Conservation (phyloP, 345 rosid genomes). For the Ricinus communis region DNA sequence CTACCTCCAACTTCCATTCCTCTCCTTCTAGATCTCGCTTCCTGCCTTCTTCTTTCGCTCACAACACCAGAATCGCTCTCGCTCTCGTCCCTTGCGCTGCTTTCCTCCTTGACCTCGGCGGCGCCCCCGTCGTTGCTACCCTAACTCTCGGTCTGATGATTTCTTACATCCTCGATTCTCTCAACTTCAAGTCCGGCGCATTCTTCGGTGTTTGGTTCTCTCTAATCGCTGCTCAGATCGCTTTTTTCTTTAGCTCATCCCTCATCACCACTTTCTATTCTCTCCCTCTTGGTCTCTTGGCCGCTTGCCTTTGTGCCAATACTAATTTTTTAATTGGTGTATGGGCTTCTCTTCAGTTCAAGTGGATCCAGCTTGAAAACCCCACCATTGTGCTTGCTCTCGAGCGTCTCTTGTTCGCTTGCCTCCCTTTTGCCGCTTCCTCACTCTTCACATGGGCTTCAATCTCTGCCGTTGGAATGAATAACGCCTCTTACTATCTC, state of each 20-base stretch:
- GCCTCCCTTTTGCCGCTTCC: conserved; percentile 75
- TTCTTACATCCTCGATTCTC: conserved; percentile 89
- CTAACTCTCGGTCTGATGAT: conserved; percentile 85
- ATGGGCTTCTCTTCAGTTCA: conserved; percentile 97
- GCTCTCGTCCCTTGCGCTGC: conserved; percentile 82
- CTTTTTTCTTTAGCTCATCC: conserved; percentile 85
- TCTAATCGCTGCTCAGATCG: conserved; percentile 78
- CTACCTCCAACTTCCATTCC: conserved; percentile 35
- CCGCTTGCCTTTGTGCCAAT: conserved; percentile 70
- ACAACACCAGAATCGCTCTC: conserved; percentile 73
- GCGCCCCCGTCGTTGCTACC: conserved; percentile 69
- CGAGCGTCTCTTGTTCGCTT: conserved; percentile 87
- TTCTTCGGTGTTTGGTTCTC: conserved; percentile 92
- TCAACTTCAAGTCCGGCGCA: conserved; percentile 72
- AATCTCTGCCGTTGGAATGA: conserved; percentile 87
- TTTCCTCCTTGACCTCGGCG: conserved; percentile 97
- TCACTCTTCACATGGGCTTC: conserved; percentile 94
- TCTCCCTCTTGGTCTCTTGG: conserved; percentile 57
- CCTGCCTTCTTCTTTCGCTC: conserved; percentile 74
- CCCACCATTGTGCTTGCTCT: conserved; percentile 84
- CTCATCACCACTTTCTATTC: conserved; percentile 62
- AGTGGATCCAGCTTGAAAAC: conserved; percentile 91
- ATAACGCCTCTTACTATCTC: conserved; percentile 74
- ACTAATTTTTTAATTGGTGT: conserved; percentile 79
- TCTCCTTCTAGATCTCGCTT: conserved; percentile 50